Conservation (phyloP, 768 basidiomycete species). For the Rhodocollybia butyracea region DNA sequence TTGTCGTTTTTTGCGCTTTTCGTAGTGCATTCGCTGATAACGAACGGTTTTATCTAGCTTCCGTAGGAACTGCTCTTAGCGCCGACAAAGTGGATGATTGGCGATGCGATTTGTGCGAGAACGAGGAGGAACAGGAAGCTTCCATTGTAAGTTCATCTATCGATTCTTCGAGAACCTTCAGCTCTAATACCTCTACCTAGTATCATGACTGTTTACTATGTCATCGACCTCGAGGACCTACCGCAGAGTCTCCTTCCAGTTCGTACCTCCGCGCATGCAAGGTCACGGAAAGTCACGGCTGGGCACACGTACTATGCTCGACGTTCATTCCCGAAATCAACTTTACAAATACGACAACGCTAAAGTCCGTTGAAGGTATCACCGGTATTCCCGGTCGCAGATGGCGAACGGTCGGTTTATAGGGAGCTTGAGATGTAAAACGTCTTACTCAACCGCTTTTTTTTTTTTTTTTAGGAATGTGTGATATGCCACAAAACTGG, state of each 20-base stretch:
- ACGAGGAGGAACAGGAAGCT: slow-evolving; percentile 77
- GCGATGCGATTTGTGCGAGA: slow-evolving; percentile 86
- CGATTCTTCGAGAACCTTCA: neutral
- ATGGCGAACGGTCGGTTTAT: slow-evolving; percentile 65
- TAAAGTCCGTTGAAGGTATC: slow-evolving; percentile 85
- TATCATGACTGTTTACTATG: slow-evolving; percentile 74
- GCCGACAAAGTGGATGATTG: slow-evolving; percentile 66
- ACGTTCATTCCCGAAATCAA: slow-evolving; percentile 83
- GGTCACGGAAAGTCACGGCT: slow-evolving; percentile 90
- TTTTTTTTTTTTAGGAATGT: slow-evolving; percentile 53
- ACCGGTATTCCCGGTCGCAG: slow-evolving; percentile 66
- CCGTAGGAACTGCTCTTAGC: slow-evolving; percentile 67
- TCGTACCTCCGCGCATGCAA: slow-evolving; percentile 76
- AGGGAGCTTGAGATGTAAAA: neutral
- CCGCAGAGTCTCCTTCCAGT: slow-evolving; percentile 47
- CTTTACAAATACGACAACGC: slow-evolving; percentile 69
- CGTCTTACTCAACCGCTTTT: neutral
- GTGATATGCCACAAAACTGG: slow-evolving; percentile 64
- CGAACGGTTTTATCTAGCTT: slow-evolving; percentile 38
- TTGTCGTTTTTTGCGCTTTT: slow-evolving; percentile 12
- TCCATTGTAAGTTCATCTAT: slow-evolving; percentile 60
- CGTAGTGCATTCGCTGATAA: slow-evolving; percentile 8
- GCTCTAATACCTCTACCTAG: slow-evolving; percentile 35
- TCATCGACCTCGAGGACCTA: slow-evolving; percentile 50
- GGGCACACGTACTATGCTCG: slow-evolving; percentile 89